Base-by-base conservation (phyloP, 495 filamentous ascomycete genomes). In the Echria macrotheca region DNA sequence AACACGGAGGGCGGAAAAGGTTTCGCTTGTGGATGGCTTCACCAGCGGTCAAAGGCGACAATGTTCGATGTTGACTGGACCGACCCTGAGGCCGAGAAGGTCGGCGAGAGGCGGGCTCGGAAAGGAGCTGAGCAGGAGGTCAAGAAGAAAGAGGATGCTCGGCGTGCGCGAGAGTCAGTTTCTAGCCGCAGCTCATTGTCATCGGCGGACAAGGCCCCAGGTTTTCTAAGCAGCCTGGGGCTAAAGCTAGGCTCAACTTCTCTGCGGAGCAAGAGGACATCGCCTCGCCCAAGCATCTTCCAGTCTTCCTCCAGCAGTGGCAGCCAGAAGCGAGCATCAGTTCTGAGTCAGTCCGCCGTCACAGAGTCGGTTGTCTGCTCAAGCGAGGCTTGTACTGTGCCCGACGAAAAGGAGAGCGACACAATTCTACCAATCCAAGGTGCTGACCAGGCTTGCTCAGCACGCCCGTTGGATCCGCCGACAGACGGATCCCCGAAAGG, bases 61-160 rank as follows among this genome's bases (percentile, higher is more conserved):
- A 79, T 79, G 76, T 79, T 76, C 45, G 74, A 77, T 46, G 70
- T 75, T 36, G 58, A 73, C 47, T 79, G 74, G 74, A 61, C 65
- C 5, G 75, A 77, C 44, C 65, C 68, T 21, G 59, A 60, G 14
- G 45, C 57, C 44, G 75, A 77, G 59, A 63, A 60, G 4, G 64
- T 79, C 41, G 75, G 71, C 0, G 56, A 76, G 44, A 59, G 64
- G 37, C 60, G 64, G 3, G 53, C 69, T 22, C 64, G 71, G 25
- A 70, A 73, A 43, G 63, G 66, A 44, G 42, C 53, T 23, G 64
- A 65, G 37, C 54, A 60, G 1, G 58, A 65, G 6, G 35, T 45
- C n/a, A 61, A 51, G 21, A 68, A 67, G 49, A 59, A 64, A 35
- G 52, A 59, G 1, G 57, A 61, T 22, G 24, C 52, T 14, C 52